A percentile compares a stretch with the other conserved stretches of the same genome.
Evolutionary conservation across 495 filamentous ascomycete genomes (phyloP).

Genomic region (Lasiosphaeria ovina): DNA sequence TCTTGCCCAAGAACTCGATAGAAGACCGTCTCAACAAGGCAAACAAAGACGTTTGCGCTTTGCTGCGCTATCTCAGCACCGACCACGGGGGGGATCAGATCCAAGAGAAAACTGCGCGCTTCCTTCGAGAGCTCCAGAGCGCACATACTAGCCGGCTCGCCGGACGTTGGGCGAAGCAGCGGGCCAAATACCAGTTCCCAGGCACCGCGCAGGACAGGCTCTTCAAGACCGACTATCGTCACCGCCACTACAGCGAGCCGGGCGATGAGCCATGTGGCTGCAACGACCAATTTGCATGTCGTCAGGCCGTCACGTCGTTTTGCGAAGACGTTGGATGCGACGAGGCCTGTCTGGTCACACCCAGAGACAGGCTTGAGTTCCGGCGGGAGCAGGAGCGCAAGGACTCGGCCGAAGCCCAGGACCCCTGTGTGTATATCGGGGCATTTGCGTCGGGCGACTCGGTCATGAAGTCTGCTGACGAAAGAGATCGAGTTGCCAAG

Average conservation of each 20-base stretch:
- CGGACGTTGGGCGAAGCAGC: background rate
- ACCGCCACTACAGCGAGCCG: constrained; percentile 23
- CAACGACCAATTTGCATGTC: constrained; percentile 8
- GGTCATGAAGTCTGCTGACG: constrained; percentile 27
- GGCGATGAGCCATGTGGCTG: constrained; percentile 1
- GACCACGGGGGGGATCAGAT: constrained; percentile 13
- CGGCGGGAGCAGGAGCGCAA: constrained; percentile 1
- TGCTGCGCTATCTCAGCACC: constrained; percentile 26
- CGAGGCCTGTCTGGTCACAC: constrained; percentile 9
- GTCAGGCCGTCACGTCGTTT: background rate
- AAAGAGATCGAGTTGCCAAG: constrained; percentile 25
- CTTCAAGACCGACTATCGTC: constrained; percentile 29
- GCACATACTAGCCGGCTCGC: background rate
- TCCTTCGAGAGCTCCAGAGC: constrained; percentile 18
- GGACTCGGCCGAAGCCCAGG: background rate
- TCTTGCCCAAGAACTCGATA: constrained; percentile 28
- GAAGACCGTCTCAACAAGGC: constrained; percentile 32
- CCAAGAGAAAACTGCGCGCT: constrained; percentile 12
- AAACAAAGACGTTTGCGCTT: constrained; percentile 30
- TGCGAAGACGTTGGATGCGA: constrained; percentile 21
- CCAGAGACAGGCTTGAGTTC: constrained; percentile 8
- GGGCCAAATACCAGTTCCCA: constrained; percentile 20
- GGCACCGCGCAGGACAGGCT: constrained; percentile 30
- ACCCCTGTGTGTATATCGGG: constrained; percentile 24
- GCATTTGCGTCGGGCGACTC: constrained; percentile 27